Evolutionary conservation across 1,284 basidiomycete species (phyloP).

Genomic region (Pseudozyma sp.): DNA sequence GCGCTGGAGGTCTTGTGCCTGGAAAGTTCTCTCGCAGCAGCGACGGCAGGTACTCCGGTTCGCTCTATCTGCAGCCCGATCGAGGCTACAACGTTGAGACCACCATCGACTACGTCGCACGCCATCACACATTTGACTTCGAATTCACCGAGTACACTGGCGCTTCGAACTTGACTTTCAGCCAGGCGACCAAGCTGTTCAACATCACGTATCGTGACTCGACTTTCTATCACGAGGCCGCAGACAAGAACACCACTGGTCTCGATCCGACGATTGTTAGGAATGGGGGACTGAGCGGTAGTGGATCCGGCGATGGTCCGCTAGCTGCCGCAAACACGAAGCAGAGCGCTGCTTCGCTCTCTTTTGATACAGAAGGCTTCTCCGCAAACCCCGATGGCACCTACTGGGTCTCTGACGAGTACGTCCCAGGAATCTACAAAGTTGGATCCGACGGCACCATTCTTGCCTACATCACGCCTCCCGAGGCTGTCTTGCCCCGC

Average conservation of each 20-base stretch:
- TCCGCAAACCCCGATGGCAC: slow-evolving; percentile 74
- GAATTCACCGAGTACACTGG: slow-evolving; percentile 72
- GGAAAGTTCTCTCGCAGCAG: slow-evolving; percentile 33
- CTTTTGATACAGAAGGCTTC: slow-evolving; percentile 76
- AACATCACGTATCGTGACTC: slow-evolving; percentile 74
- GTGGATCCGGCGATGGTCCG: slow-evolving; percentile 43
- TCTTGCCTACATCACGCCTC: slow-evolving; percentile 76
- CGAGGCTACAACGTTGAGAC: slow-evolving; percentile 71
- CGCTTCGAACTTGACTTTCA: slow-evolving; percentile 73
- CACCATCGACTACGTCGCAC: slow-evolving; percentile 76
- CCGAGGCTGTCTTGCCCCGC: slow-evolving; percentile 73
- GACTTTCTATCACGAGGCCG: slow-evolving; percentile 73
- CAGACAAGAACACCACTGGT: slow-evolving; percentile 73
- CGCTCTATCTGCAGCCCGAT: slow-evolving; percentile 73
- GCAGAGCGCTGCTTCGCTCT: slow-evolving; percentile 64
- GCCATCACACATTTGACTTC: slow-evolving; percentile 75
- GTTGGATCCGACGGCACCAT: slow-evolving; percentile 73
- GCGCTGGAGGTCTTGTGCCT: slow-evolving; percentile 40
- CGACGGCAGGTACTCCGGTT: slow-evolving; percentile 70
- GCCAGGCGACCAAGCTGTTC: slow-evolving; percentile 74
- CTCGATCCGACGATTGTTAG: slow-evolving; percentile 75
- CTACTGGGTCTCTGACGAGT: slow-evolving; percentile 74
- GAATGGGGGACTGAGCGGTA: slow-evolving; percentile 60
- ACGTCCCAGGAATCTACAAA: slow-evolving; percentile 78
- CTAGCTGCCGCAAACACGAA: slow-evolving; percentile 70